phyloP scores from a whole-genome alignment of 768 basidiomycete genomes.

The Tricholoma hemisulphureum region DNA sequence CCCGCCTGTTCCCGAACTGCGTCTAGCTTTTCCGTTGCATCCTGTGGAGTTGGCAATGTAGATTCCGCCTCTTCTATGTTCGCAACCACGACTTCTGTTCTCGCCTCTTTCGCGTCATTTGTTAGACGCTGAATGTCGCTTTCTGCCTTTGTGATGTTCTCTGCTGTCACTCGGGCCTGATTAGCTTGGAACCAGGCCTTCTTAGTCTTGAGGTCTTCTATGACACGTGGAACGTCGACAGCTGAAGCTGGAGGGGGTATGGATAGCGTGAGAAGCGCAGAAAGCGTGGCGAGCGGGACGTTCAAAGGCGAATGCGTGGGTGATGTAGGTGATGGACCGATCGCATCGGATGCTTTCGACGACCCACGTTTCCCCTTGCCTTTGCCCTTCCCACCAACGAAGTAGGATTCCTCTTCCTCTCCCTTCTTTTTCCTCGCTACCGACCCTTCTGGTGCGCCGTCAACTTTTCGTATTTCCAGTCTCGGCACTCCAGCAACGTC shows the following conservation, averaged over 20 bases:
- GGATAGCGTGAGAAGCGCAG: constrained; percentile 82
- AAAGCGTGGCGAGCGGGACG: constrained; percentile 80
- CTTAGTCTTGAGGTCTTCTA: constrained; percentile 91
- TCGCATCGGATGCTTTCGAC: constrained; percentile 39
- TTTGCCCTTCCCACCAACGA: constrained; percentile 69
- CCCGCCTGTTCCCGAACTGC: constrained; percentile 28
- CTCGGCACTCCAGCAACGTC: constrained; percentile 69
- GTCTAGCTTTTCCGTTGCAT: constrained; percentile 43
- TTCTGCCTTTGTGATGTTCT: constrained; percentile 80
- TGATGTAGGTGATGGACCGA: constrained; percentile 26
- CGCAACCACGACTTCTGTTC: constrained; percentile 29
- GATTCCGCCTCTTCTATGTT: constrained; percentile 45
- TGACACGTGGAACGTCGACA: constrained; percentile 75
- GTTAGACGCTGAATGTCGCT: constrained; percentile 66
- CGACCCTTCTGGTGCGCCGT: constrained; percentile 63
- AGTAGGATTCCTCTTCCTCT: constrained; percentile 79
- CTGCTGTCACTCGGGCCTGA: constrained; percentile 74
- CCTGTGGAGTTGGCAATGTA: constrained; percentile 42
- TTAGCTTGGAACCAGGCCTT: constrained; percentile 95
- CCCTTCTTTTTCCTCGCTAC: constrained; percentile 90
- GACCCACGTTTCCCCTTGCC: constrained; percentile 59
- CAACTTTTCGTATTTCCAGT: constrained; percentile 84
- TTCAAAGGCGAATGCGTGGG: constrained; percentile 47
- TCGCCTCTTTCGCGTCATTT: constrained; percentile 37
- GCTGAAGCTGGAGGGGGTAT: constrained; percentile 84